Evolutionary conservation across 176 grass and related monocot genomes (phyloP), one percentile per base, ranked within the genome.

Genomic region (Puccinellia tenuiflora): DNA sequence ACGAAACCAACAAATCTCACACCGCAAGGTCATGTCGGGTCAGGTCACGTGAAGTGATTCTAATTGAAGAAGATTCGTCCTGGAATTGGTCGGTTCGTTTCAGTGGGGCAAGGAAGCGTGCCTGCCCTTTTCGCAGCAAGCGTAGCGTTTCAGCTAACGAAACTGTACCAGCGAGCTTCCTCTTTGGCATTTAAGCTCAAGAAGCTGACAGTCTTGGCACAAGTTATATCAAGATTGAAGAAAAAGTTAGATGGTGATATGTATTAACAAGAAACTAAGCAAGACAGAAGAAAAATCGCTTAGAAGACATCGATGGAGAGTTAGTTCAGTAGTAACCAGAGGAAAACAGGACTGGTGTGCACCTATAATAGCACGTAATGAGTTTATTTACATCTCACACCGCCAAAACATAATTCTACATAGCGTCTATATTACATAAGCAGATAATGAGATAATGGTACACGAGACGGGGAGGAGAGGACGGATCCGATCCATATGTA

Each of bases 381-480:
- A 42, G 1, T 11, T 42, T 42, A 85, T 82, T 77, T 64, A 86
- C 83, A 90, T 56, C 46, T 17, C 45, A 48, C 55, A 63, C 37
- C 21, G 31, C 65, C 51, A 68, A 38, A 47, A n/a, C 86, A 89
- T 16, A 47, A 1, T 89, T 86, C 45, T 86, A 73, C 68, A 40
- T 21, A 84, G 25, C 26, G 73, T 80, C 87, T 89, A 85, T 6
- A 76, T 42, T 76, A 81, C 72, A 81, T 47, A 31, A 60, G 48
- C 39, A 76, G 48, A 45, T 17, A 45, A 22, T 42, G n/a, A n/a
- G 33, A 34, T 34, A 29, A 48, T 24, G 33, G 37, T 73, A 46
- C 31, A 69, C 33, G 39, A n/a, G 33, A 69, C 2, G 34, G 62
- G 65, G 57, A 60, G 80, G 33, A 72, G 26, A 81, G 55, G 39